Conservation (phyloP, 495 filamentous ascomycete genomes). For the Aspergillus biplanus region DNA sequence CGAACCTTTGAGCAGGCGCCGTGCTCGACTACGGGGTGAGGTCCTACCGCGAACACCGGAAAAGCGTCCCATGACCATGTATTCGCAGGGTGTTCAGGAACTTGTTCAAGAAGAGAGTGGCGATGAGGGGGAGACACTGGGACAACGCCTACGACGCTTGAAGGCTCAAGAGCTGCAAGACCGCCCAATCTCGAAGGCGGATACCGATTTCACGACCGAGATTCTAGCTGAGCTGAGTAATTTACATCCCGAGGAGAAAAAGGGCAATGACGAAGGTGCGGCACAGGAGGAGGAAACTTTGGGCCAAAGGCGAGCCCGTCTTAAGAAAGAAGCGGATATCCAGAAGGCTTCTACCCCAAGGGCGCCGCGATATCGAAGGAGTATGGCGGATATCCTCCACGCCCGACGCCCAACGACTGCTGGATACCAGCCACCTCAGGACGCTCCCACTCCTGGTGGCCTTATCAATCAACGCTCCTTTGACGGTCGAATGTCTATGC, state of each 20-base stretch:
- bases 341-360: conserved; percentile 35
- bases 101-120: conserved; percentile 40
- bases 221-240: conserved; percentile 73
- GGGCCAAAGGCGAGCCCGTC: conserved; percentile 78
- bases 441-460: conserved; percentile 23
- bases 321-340: conserved; percentile 71
- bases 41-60: conserved; percentile 32
- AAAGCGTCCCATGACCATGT: conserved; percentile 43
- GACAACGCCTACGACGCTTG: conserved; percentile 71
- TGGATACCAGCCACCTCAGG: conserved; percentile 35
- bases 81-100: conserved; percentile 30
- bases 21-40: conserved; percentile 73
- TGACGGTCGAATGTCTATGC: conserved; percentile 39
- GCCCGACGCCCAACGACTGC: conserved; percentile 52
- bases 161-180: conserved; percentile 53
- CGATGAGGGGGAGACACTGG: conserved; percentile 78
- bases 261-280: conserved; percentile 12
- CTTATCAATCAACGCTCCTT: conserved; percentile 21
- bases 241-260: conserved; percentile 36
- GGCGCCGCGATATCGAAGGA: conserved; percentile 49
- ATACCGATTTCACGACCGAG: conserved; percentile 78
- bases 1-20: conserved; percentile 80
- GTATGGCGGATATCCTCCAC: conserved; percentile 72
- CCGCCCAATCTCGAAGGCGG: conserved; percentile 58
- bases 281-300: conserved; percentile 78